Conservation (phyloP, 495 filamentous ascomycete genomes). For the Aspergillus nanangensis region DNA sequence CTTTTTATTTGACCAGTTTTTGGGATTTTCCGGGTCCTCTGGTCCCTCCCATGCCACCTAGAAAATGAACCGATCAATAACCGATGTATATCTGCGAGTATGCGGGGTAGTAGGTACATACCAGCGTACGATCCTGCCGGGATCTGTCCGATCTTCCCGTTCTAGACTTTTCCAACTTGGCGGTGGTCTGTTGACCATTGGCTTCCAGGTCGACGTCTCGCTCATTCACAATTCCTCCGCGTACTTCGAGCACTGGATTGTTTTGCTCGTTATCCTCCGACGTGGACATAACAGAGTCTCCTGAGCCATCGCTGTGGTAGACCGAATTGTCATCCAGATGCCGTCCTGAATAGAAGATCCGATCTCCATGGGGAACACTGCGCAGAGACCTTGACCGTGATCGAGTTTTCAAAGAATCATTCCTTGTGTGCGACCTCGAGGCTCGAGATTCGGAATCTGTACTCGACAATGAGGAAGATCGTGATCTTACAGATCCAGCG, state of each 20-base stretch:
- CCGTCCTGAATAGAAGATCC: slow-evolving; percentile 26
- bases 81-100: background rate
- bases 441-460: slow-evolving; percentile 7
- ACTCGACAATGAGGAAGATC: slow-evolving; percentile 11
- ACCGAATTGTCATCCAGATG: slow-evolving; percentile 35
- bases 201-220: slow-evolving; percentile 27
- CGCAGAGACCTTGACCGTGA: slow-evolving; percentile 15
- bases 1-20: slow-evolving; percentile 50
- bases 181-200: slow-evolving; percentile 4
- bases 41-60: slow-evolving; percentile 55
- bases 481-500: slow-evolving; percentile 54
- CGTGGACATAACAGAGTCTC: slow-evolving; percentile 6
- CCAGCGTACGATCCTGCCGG: slow-evolving; percentile 24
- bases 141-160: background rate
- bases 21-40: slow-evolving; percentile 54
- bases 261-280: slow-evolving; percentile 3
- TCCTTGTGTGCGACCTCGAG: slow-evolving; percentile 4
- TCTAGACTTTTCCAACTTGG: slow-evolving; percentile 12
- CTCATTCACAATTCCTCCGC: slow-evolving; percentile 27
- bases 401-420: slow-evolving; percentile 4
- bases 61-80: too few relatives aligned
- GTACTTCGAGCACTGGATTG: slow-evolving; percentile 20
- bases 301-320: slow-evolving; percentile 24
- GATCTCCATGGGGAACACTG: slow-evolving; percentile 10
- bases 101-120: slow-evolving; percentile 10